Evolutionary conservation across 495 filamentous ascomycete genomes (phyloP), one percentile per base, ranked within the genome.

Genomic region (Cercophora sp.): DNA sequence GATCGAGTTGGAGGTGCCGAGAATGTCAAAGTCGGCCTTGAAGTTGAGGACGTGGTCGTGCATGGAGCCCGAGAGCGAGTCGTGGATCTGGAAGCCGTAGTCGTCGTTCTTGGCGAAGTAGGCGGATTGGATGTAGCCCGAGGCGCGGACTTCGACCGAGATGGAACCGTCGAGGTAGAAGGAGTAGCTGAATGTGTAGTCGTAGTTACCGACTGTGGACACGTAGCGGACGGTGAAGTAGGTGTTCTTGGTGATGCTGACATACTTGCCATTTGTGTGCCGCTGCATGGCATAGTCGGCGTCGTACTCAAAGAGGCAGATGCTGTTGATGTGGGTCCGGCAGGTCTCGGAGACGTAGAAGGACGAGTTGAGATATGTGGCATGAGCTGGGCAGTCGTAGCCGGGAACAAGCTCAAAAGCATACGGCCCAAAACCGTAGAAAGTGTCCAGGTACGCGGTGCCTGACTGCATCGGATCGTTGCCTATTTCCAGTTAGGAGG

Each of bases 41-140:
- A 73, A 83, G 60, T 79, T 80, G 20, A 83, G 62, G 5, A 82
- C 77, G 52, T 84, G 81, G 56, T 80, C 78, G 63, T 84, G 81
- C 73, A 83, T 81, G 45, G 66, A 69, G n/a, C 78, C 73, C 24
- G 70, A 67, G 1, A 80, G 61, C 29, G 65, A 63, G 42, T 83
- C 75, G 50, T 80, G 73, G 54, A 81, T 78, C 34, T 72, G 70
- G 62, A 75, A 81, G n/a, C 80, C 78, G 55, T 80, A 81, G 27
- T 79, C 74, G n/a, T 73, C 61, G 56, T 79, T 78, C 41, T 74
- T 64, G 18, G 72, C 70, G 48, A 65, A 79, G 64, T 72, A 80
- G 4, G 78, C 75, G 4, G 65, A 62, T 58, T 77, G 71, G 61
- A 84, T 82, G 58, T 81, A 81, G 8, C 79, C 75, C 13, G 71